Percentiles rank a stretch among this genome's conserved stretches.
Conservation (phyloP, 805 yeast species). For the Yarrowia divulgata region DNA sequence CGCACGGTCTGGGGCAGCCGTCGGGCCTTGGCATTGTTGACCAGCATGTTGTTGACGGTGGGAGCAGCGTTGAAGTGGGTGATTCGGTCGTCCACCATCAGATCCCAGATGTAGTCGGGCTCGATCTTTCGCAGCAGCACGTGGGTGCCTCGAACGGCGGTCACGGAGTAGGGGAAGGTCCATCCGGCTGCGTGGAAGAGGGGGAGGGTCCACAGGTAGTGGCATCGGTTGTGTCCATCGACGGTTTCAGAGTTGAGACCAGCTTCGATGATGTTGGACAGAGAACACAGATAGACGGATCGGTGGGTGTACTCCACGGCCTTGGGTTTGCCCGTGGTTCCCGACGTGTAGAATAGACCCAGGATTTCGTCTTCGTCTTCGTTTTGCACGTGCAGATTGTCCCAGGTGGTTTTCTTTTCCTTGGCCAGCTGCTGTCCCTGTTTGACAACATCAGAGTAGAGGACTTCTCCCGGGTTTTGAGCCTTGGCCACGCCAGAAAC, state of each 20-base stretch:
- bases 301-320: slow-evolving; percentile 53
- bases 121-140: slow-evolving; percentile 50
- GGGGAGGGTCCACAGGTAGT: slow-evolving; percentile 52
- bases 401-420: slow-evolving; percentile 42
- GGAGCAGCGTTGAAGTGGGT: slow-evolving; percentile 52
- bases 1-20: slow-evolving; percentile 46
- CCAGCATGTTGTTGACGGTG: slow-evolving; percentile 51
- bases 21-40: slow-evolving; percentile 48
- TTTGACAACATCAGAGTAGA: slow-evolving; percentile 42
- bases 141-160: slow-evolving; percentile 52
- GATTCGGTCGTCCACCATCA: slow-evolving; percentile 45
- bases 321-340: slow-evolving; percentile 52
- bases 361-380: slow-evolving; percentile 44
- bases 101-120: slow-evolving; percentile 49
- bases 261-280: slow-evolving; percentile 49
- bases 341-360: slow-evolving; percentile 49
- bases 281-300: slow-evolving; percentile 49
- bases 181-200: slow-evolving; percentile 53
- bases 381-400: slow-evolving; percentile 43
- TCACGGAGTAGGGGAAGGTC: slow-evolving; percentile 52
- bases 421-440: slow-evolving; percentile 41
- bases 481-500: neutral
- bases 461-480: slow-evolving; percentile 36
- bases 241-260: slow-evolving; percentile 47
- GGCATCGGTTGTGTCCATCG: slow-evolving; percentile 47